Base-by-base conservation (phyloP, 2,329 filamentous ascomycete species). In the Colletotrichum acutatum region DNA sequence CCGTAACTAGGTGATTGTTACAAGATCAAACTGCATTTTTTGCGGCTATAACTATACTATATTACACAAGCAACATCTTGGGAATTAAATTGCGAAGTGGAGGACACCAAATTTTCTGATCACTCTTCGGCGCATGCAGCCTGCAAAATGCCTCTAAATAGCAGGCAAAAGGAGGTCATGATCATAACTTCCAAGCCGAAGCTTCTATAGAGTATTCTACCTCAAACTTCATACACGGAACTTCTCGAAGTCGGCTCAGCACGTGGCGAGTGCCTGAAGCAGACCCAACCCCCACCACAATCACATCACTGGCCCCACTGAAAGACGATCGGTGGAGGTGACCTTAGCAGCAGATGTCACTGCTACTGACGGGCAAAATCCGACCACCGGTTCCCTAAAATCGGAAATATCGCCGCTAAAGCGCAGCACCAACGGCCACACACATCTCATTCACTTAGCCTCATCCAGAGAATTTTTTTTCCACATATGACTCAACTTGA, bases 401-500 rank as follows among this genome's bases (percentile, higher is more conserved):
- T 70, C 60, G 60, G 60, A 28, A 70, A 30, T 53, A 71, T 70
- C 60, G 66, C 66, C 54, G 60, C 69, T 56, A 56, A 52, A 63
- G 28, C 12, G 32, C 71, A 68, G 26, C 22, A 30, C 22, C 54
- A 49, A 5, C 58, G 60, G 34, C 53, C 14, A 56, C 60, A 16
- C 53, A 22, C 53, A 22, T 6, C 24, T 54, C 26, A 42, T n/a
- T 8, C 54, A 42, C 37, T 66, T 60, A 71, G 70, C 66, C 66
- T 70, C 60, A 70, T 63, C 22, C 57, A 66, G 52, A 71, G 34
- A 61, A 71, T 57, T 66, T 71, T 62, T 72, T 62, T 72, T 66
- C 62, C 62, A 14, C 57, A 53, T 30, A 60, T 74, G 73, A 74
- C 70, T 74, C 73, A 74, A 74, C 58, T 42, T 28, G 57, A 30